Evolutionary conservation across 2,329 filamentous ascomycete species (phyloP), one percentile per base, ranked within the genome.

Genomic region (Alternaria ventricosa): DNA sequence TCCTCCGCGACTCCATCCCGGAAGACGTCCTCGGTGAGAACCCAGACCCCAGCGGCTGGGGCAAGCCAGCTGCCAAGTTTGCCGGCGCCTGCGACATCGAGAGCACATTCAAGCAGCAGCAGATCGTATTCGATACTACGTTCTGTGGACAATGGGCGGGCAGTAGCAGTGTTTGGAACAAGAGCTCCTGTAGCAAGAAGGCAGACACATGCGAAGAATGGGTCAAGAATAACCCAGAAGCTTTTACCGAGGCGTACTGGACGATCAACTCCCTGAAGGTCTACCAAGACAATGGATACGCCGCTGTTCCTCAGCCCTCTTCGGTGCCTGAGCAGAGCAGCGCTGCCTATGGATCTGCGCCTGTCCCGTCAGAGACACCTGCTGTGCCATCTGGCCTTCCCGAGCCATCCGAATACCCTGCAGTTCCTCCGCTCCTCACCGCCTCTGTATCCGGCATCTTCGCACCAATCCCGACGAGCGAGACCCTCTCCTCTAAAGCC

Each of bases 81-180:
- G 80, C 84, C 5, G 87, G 88, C 60, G 71, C 63, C 9, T 97
- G 95, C 80, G 82, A 94, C 71, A 91, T 97, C 67, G 83, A 89
- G 64, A 68, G 80, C 2, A 86, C 90, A 79, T 96, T 97, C 82
- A 82, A 83, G 63, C 80, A 90, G 63, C 87, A 97, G 82, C 87
- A 90, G 71, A 89, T 97, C 67, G 87, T 95, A 67, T 90, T 96
- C 79, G 89, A 95, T 81, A 96, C 90, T 1, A 92, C 91, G 6
- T 93, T 97, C 78, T 97, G 94, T 79, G 94, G 94, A 20, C 88
- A 91, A 75, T 97, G 94, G 94, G 94, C 94, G 8, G 71, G 71
- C n/a, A 61, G 44, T 3, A 92, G 92, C 23, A 77, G 82, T 45
- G 88, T 89, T 33, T 97, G 91, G 90, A 73, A 75, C 53, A 74